These are phyloP conservation scores for Trypanosoma melophagium DNA, from an alignment of 208 protist genomes.

Conservation along the genomic window DNA sequence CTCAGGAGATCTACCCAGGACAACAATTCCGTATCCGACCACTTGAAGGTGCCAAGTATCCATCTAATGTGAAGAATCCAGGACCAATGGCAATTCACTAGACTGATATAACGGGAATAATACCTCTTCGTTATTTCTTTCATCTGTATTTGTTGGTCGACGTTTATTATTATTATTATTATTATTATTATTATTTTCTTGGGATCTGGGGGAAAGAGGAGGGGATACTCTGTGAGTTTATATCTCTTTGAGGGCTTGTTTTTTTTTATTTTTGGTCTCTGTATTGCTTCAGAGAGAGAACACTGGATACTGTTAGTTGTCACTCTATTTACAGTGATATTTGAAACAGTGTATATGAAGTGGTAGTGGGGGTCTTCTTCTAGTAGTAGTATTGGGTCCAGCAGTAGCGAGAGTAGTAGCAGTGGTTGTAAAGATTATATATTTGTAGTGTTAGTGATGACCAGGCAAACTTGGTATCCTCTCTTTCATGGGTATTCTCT, in stretches of 20 bases:
- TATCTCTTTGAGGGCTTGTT: neutral
- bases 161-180: constrained; percentile 8
- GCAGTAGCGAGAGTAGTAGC: neutral
- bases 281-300: constrained; percentile 2
- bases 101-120: neutral
- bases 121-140: too few relatives aligned
- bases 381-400: neutral
- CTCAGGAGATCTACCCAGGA: constrained; percentile 91
- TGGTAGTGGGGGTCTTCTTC: neutral
- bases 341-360: neutral
- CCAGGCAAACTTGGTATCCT: too few relatives aligned
- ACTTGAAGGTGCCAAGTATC: constrained; percentile 87
- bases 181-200: constrained; percentile 26
- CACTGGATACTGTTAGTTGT: neutral
- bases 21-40: constrained; percentile 89
- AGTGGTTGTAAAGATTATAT: constrained; percentile 5
- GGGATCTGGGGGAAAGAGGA: neutral
- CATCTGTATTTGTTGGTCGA: too few relatives aligned
- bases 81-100: constrained; percentile 86
- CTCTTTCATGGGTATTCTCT: too few relatives aligned
- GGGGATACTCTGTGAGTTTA: neutral
- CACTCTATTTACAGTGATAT: too few relatives aligned
- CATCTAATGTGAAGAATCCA: constrained; percentile 78
- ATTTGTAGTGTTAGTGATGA: too few relatives aligned
- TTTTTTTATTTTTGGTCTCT: constrained; percentile 21